phyloP scores from a whole-genome alignment of 495 filamentous ascomycete species.

The Aspergillus sclerotiicarbonarius region DNA sequence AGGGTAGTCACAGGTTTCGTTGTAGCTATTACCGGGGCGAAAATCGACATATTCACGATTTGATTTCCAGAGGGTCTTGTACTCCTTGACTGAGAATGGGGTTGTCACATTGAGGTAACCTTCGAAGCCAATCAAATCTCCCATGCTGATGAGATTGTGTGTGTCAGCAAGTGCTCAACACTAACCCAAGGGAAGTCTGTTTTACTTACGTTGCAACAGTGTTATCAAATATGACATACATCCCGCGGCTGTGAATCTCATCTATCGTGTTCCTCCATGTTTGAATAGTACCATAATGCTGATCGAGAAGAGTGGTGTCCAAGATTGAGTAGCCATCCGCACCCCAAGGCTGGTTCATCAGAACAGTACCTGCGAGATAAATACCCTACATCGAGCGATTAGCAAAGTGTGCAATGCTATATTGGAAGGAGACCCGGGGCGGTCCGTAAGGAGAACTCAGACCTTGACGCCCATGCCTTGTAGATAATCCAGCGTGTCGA shows the following conservation, averaged over 20 bases:
- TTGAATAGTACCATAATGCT: constrained; percentile 64
- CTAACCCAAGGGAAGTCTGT: neutral
- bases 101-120: constrained; percentile 65
- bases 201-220: constrained; percentile 63
- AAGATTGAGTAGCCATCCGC: constrained; percentile 66
- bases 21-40: constrained; percentile 55
- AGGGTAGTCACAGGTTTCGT: constrained; percentile 60
- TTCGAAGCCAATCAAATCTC: constrained; percentile 67
- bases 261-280: constrained; percentile 62
- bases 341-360: constrained; percentile 73
- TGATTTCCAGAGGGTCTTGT: constrained; percentile 59
- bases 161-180: neutral
- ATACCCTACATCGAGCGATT: constrained; percentile 47
- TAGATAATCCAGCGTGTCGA: constrained; percentile 69
- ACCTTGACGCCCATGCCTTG: constrained; percentile 75
- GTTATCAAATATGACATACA: constrained; percentile 73
- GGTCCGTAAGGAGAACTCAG: constrained; percentile 5
- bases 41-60: constrained; percentile 63
- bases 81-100: constrained; percentile 56
- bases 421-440: neutral
- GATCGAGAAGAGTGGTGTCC: constrained; percentile 68
- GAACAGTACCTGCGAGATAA: constrained; percentile 65
- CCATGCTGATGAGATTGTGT: constrained; percentile 46
- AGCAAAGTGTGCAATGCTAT: neutral
- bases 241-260: constrained; percentile 62